Evolutionary conservation across 306 rosid genomes (phyloP).

Genomic region (Prosopis cineraria): DNA sequence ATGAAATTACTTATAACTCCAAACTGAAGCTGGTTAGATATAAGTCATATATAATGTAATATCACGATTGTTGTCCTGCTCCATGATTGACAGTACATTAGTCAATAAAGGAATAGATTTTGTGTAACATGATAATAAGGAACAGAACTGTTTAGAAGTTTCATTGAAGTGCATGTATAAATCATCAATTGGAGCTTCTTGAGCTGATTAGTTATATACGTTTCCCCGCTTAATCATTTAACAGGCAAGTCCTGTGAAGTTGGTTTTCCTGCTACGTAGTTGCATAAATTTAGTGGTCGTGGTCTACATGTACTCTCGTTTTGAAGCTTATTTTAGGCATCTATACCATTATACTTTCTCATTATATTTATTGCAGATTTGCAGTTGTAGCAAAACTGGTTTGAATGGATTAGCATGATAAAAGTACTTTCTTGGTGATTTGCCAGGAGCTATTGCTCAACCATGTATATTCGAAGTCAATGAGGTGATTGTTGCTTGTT

Average conservation of each 20-base stretch:
- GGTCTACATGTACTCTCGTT: background rate
- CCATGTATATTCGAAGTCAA: no score
- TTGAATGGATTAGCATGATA: no score
- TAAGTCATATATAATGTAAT: background rate
- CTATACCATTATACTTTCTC: no score
- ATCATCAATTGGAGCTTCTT: background rate
- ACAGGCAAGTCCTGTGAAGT: background rate
- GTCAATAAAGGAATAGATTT: background rate
- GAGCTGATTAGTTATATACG: background rate
- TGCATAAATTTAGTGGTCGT: background rate
- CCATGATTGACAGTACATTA: background rate
- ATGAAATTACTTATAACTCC: constrained; percentile 9
- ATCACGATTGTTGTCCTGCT: constrained; percentile 1
- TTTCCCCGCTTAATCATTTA: background rate
- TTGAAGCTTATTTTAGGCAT: background rate
- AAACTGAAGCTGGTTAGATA: background rate
- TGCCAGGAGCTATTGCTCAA: no score
- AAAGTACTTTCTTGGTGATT: no score
- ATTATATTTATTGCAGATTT: no score
- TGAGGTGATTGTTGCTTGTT: no score
- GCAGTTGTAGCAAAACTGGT: no score
- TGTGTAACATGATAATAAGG: background rate
- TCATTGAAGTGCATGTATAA: background rate
- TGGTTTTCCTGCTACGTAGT: background rate
- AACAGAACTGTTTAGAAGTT: background rate